phyloP scores from a whole-genome alignment of 352 stramenopile genomes.

The Phytopythium ostracodes region DNA sequence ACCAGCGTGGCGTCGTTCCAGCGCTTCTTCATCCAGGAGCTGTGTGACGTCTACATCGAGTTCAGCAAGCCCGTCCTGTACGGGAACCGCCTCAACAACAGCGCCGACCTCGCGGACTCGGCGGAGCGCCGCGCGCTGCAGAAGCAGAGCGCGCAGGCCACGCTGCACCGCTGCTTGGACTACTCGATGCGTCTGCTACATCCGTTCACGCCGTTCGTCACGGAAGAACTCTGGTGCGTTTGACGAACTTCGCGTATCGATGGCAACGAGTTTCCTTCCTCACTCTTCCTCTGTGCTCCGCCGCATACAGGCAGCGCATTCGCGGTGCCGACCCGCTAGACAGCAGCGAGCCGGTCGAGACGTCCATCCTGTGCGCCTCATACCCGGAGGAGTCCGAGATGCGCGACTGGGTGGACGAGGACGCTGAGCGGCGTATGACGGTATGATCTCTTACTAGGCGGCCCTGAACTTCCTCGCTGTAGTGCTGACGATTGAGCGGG shows the following conservation, averaged over 20 bases:
- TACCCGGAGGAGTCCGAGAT: slow-evolving; percentile 88
- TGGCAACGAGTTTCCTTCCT: neutral
- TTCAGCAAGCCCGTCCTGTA: slow-evolving; percentile 85
- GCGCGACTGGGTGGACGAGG: slow-evolving; percentile 69
- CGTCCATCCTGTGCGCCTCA: slow-evolving; percentile 57
- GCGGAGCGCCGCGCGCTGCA: slow-evolving; percentile 47
- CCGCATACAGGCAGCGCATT: slow-evolving; percentile 46
- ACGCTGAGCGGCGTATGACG: slow-evolving; percentile 87
- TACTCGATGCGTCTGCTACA: slow-evolving; percentile 96
- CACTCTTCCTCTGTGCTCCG: neutral
- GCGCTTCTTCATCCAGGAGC: slow-evolving; percentile 82
- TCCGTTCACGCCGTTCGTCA: slow-evolving; percentile 99
- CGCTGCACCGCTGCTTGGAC: slow-evolving; percentile 94
- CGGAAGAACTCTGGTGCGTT: slow-evolving; percentile 97
- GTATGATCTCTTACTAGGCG: slow-evolving; percentile 19
- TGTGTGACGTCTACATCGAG: slow-evolving; percentile 89
- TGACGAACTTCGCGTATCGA: neutral
- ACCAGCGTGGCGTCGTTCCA: slow-evolving; percentile 66
- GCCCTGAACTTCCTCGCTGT: no score
- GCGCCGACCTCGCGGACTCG: slow-evolving; percentile 16
- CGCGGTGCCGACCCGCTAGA: slow-evolving; percentile 38
- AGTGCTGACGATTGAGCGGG: neutral
- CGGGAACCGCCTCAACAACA: slow-evolving; percentile 44
- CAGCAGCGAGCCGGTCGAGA: slow-evolving; percentile 18
- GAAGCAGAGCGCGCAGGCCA: slow-evolving; percentile 87